These are phyloP conservation scores for Lachnellula hyalina DNA, from an alignment of 2,329 filamentous ascomycete species.

Conservation along the genomic window DNA sequence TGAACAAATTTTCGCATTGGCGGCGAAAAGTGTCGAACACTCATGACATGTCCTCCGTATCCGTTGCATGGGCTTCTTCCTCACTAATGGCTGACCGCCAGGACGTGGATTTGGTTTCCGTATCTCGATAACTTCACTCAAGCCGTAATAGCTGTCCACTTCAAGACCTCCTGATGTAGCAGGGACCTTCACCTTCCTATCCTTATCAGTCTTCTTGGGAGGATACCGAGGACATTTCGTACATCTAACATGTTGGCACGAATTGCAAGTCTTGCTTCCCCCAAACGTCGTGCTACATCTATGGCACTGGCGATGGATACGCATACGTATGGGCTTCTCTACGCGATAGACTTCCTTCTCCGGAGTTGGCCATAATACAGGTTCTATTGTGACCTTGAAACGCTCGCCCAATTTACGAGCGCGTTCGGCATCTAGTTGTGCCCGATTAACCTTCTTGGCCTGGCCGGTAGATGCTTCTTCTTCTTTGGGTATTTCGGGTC, in stretches of 20 bases:
- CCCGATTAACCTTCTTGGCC: slow-evolving; percentile 21
- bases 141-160: slow-evolving; percentile 17
- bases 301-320: slow-evolving; percentile 75
- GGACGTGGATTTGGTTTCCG: slow-evolving; percentile 57
- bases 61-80: slow-evolving; percentile 66
- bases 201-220: slow-evolving; percentile 45
- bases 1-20: slow-evolving; percentile 57
- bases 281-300: slow-evolving; percentile 72
- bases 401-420: slow-evolving; percentile 33
- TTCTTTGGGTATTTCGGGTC: neutral
- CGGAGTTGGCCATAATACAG: slow-evolving; percentile 25
- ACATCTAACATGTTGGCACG: slow-evolving; percentile 77
- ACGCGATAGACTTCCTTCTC: slow-evolving; percentile 43
- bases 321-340: slow-evolving; percentile 73
- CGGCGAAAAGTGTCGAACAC: slow-evolving; percentile 59
- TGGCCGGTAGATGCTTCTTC: slow-evolving; percentile 5
- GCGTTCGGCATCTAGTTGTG: slow-evolving; percentile 29
- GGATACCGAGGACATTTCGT: slow-evolving; percentile 74
- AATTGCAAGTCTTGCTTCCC: slow-evolving; percentile 64
- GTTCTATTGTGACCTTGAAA: slow-evolving; percentile 33
- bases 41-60: slow-evolving; percentile 72
- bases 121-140: slow-evolving; percentile 45
- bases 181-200: slow-evolving; percentile 44
- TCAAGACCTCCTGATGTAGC: slow-evolving; percentile 16
- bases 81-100: slow-evolving; percentile 65